Evolutionary conservation across 2,329 filamentous ascomycete species (phyloP), one percentile per base, ranked within the genome.

Genomic region (Dactylellina leptospora): DNA sequence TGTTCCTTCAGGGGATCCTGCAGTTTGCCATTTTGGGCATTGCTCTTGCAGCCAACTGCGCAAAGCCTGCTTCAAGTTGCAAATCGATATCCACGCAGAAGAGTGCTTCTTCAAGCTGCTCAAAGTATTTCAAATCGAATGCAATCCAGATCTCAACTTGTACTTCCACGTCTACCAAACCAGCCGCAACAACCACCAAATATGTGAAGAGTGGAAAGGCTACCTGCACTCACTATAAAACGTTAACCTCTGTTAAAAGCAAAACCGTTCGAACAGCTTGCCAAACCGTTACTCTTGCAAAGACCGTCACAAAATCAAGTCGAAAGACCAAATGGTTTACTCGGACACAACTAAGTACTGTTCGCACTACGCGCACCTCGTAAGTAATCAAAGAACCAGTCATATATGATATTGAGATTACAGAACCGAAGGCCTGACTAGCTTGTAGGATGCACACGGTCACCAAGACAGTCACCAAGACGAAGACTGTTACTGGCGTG

Each of bases 121-220:
- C 54, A 6, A 36, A 20, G 11, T 36, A 27, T 25, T 59, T 59
- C n/a, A 10, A 18, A 3, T 33, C 40, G 27, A 27, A 44, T 10
- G 11, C 4, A 11, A 30, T 56, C 33, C 13, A 40, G 18, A n/a
- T n/a, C 18, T 40, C 36, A 11, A 40, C 36, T 16, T 40, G 36
- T 16, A 40, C 36, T 16, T n/a, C 13, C 18, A 40, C 36, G 13
- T n/a, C 13, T 4, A 40, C 27, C 25, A 30, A 30, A 4, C 25
- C 48, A 9, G 20, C 48, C 25, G 4, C 27, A 6, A 53, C 48
- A n/a, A 30, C 25, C 8, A 53, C 48, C 4, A 36, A 30, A 9
- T 53, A 53, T 33, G 48, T 53, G 13, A 53, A 53, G 25, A 53
- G 23, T 5, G 48, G 48, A 53, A 53, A 53, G 25, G 18, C 48